These are phyloP conservation scores for Daldinia loculata DNA, from an alignment of 495 filamentous ascomycete genomes.

Conservation along the genomic window DNA sequence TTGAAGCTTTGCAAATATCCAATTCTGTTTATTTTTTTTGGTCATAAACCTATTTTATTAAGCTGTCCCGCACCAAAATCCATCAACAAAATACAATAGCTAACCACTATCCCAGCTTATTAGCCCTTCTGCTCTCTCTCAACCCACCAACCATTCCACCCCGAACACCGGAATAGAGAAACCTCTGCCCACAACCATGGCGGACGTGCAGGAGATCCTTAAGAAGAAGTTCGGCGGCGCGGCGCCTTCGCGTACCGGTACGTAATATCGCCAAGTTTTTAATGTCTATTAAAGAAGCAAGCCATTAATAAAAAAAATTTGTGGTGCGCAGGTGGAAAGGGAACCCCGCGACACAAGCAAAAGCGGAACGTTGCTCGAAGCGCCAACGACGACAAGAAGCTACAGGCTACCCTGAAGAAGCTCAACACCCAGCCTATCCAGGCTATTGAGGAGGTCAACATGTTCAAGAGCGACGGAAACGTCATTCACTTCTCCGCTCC, in stretches of 20 bases:
- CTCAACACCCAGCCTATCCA: constrained; percentile 97
- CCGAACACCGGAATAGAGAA: constrained; percentile 18
- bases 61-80: neutral
- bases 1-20: neutral
- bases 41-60: neutral
- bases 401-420: constrained; percentile 93
- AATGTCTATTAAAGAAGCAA: neutral
- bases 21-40: neutral
- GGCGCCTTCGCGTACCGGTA: constrained; percentile 74
- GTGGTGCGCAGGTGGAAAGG: constrained; percentile 75
- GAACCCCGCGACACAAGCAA: constrained; percentile 95
- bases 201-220: constrained; percentile 72
- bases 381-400: constrained; percentile 98
- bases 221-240: constrained; percentile 77
- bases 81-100: neutral
- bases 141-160: constrained; percentile 12
- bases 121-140: constrained; percentile 3
- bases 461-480: constrained; percentile 99
- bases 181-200: constrained; percentile 62
- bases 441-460: constrained; percentile 99
- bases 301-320: constrained; percentile 19
- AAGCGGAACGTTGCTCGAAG: constrained; percentile 95
- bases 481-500: constrained; percentile 98
- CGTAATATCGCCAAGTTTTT: constrained; percentile 49
- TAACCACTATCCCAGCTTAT: neutral